Evolutionary conservation across 176 grass and related monocot species (phyloP).

Genomic region (Ampelocalamus luodianensis): DNA sequence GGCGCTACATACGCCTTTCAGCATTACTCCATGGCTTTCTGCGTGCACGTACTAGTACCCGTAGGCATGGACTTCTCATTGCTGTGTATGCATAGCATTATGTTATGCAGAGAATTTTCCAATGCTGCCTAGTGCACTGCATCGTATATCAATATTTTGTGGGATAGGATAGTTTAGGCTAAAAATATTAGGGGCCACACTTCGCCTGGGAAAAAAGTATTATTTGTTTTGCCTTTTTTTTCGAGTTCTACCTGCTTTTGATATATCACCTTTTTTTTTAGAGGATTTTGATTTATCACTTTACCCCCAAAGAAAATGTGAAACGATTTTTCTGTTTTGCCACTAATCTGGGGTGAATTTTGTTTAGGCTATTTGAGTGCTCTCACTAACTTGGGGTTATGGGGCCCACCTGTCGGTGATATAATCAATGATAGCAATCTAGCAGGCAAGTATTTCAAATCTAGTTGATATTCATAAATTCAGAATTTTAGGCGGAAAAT

Average conservation of each 20-base stretch:
- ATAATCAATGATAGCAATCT: not conserved
- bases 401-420: not conserved
- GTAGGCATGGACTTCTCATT: conserved; percentile 10
- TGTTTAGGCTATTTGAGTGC: not conserved
- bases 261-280: too few species aligned
- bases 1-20: not conserved
- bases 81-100: not conserved
- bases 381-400: not conserved
- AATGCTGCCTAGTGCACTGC: not conserved
- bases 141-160: conserved; percentile 12
- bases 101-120: not conserved
- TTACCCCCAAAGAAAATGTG: not conserved
- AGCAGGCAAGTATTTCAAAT: too few species aligned
- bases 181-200: not conserved
- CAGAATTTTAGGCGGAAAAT: not conserved
- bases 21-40: not conserved
- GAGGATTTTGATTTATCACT: too few species aligned
- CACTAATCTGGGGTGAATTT: not conserved
- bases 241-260: not conserved
- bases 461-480: too few species aligned
- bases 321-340: not conserved
- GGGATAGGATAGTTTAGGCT: not conserved
- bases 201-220: too few species aligned
- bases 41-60: conserved; percentile 15
- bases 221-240: not conserved